Evolutionary conservation across 225 moss, liverwort and hornwort genomes (phyloP).

Genomic region (Thuidium tamariscinum): DNA sequence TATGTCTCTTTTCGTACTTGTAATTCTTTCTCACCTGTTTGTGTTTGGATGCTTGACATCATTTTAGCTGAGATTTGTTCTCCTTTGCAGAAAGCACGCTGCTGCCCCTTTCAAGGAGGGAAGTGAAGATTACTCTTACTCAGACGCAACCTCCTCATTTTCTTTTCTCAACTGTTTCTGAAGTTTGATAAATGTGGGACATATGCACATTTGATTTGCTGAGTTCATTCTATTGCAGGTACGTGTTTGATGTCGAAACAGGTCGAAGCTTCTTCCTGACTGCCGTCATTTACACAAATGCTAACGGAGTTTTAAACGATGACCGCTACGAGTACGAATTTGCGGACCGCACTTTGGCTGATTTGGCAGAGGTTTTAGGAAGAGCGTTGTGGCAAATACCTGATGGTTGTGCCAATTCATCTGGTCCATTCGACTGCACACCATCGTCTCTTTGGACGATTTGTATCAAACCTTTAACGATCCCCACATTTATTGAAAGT

Average conservation of each 20-base stretch:
- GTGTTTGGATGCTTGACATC: background rate
- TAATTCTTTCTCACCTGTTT: background rate
- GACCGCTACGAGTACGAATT: constrained; percentile 64
- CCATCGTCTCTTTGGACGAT: constrained; percentile 37
- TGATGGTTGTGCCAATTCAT: background rate
- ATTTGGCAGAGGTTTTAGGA: constrained; percentile 66
- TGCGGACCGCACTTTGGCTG: constrained; percentile 59
- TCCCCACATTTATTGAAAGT: background rate
- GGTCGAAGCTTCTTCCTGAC: constrained; percentile 64
- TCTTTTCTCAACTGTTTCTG: background rate
- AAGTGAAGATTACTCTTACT: background rate
- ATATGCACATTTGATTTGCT: background rate
- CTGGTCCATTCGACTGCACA: constrained; percentile 27
- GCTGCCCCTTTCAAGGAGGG: background rate
- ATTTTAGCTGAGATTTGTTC: background rate
- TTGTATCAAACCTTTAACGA: constrained; percentile 10
- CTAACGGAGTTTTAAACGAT: constrained; percentile 73
- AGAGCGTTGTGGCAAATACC: constrained; percentile 61
- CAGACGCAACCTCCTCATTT: background rate
- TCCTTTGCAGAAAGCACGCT: background rate
- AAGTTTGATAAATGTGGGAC: background rate
- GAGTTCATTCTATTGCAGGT: constrained; percentile 28
- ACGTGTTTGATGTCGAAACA: constrained; percentile 67
- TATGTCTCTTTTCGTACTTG: constrained; percentile 3
- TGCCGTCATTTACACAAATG: constrained; percentile 69